Conservation (phyloP, 2,329 filamentous ascomycete genomes). For the Diaporthe sp. region DNA sequence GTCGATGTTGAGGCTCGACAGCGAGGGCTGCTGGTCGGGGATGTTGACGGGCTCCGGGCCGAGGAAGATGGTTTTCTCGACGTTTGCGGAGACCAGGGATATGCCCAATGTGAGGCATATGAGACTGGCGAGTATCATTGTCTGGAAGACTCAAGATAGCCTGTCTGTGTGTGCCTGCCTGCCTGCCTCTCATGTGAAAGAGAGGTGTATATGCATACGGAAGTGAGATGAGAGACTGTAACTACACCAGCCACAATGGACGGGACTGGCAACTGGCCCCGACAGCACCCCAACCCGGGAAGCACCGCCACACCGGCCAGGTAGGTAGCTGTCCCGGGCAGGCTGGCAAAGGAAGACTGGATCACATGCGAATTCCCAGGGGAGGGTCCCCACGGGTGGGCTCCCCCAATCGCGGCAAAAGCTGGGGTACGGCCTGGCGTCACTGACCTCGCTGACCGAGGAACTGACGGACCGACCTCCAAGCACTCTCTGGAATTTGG, state of each 20-base stretch:
- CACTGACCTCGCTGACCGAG: constrained; percentile 28
- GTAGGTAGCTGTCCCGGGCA: not conserved
- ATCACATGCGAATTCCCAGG: constrained; percentile 28
- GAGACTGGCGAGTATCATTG: not conserved
- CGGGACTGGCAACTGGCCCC: not conserved
- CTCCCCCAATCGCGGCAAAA: constrained; percentile 32
- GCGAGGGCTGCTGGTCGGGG: constrained; percentile 66
- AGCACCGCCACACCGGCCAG: constrained; percentile 5
- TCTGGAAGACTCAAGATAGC: constrained; percentile 1
- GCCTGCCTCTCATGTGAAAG: constrained; percentile 8
- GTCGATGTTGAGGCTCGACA: constrained; percentile 74
- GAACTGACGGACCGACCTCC: constrained; percentile 21
- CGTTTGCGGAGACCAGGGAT: constrained; percentile 72
- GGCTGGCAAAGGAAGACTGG: not conserved
- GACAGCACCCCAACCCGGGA: not conserved
- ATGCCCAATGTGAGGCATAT: constrained; percentile 41
- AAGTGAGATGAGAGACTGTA: not conserved
- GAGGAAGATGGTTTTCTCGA: constrained; percentile 91
- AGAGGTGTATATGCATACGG: not conserved
- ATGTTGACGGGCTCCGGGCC: constrained; percentile 73
- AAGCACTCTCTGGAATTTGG: constrained; percentile 15
- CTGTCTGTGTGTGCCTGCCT: not conserved
- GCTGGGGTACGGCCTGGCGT: constrained; percentile 19
- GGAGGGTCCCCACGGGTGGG: constrained; percentile 8
- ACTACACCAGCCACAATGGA: constrained; percentile 10